Evolutionary conservation across 345 rosid species (phyloP), one percentile per base, ranked within the genome.

Genomic region (Linum lewisii): DNA sequence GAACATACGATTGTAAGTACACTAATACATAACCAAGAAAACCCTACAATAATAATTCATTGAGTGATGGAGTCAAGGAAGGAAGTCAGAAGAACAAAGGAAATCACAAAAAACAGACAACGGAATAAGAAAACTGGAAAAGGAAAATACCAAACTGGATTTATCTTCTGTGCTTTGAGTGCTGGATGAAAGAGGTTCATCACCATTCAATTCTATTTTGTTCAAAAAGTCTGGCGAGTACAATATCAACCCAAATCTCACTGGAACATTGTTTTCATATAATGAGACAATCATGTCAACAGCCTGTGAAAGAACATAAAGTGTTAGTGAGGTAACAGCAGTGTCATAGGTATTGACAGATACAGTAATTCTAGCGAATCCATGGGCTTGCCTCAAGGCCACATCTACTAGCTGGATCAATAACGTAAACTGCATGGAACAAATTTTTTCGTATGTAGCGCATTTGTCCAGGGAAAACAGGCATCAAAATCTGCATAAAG

Each of bases 361-460:
- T 2, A 62, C 14, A 54, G 66, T 72, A 78, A 58, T 24, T n/a
- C 47, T 42, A 42, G 18, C 2, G 18, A 16, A 42, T 42, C 14
- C 18, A 42, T 42, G 18, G 18, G 64, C 80, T 76, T 79, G 78
- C 97, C 94, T 90, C 86, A 73, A 93, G 94, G 71, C 99, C 99
- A 45, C 88, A 78, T 63, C 64, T 71, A 18, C 90, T 79, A 24
- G 95, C 88, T 59, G 99, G 97, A 85, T 93, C 97, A 70, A 93
- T 73, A 65, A 85, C 87, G 62, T 77, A 87, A 76, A 93, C 96
- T 61, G 99, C 96, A 80, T 93, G 96, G 73, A 77, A 93, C 64
- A 93, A 75, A 82, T 89, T 93, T 80, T 90, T 93, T 57, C 96
- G 88, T 65, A 93, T 85, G 65, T 93, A 90, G 60, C 88, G 99